Evolutionary conservation across 2,329 filamentous ascomycete species (phyloP).

Genomic region (Aspergillus fructus): DNA sequence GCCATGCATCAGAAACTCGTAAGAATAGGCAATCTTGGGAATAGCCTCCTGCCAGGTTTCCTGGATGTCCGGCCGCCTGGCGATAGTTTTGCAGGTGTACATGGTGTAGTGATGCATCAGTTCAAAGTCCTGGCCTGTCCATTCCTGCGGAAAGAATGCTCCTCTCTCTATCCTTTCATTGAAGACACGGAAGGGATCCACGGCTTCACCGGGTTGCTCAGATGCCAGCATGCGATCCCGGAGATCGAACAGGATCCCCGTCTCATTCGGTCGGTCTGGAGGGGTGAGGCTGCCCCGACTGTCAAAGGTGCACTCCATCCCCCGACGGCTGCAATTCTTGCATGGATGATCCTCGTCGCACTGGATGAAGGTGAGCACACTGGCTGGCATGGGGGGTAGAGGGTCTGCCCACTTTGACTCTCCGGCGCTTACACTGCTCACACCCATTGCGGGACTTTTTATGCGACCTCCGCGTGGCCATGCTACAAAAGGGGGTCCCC

Average conservation of each 20-base stretch:
- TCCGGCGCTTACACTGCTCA: slow-evolving; percentile 2
- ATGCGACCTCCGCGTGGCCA: slow-evolving; percentile 1
- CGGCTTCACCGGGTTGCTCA: background rate
- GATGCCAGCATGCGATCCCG: background rate
- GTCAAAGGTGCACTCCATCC: slow-evolving; percentile 17
- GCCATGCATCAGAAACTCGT: slow-evolving; percentile 6
- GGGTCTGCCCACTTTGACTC: background rate
- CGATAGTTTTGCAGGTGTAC: slow-evolving; percentile 26
- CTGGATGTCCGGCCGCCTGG: slow-evolving; percentile 11
- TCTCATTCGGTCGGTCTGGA: slow-evolving; percentile 7
- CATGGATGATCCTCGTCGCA: slow-evolving; percentile 29
- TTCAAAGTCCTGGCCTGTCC: slow-evolving; percentile 25
- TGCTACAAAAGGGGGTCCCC: background rate
- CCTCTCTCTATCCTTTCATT: background rate
- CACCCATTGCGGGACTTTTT: slow-evolving; percentile 10
- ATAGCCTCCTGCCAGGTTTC: background rate
- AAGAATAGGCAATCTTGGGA: background rate
- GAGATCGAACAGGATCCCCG: slow-evolving; percentile 1
- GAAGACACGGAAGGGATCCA: no score
- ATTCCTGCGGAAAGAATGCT: slow-evolving; percentile 7
- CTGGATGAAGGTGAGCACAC: slow-evolving; percentile 4
- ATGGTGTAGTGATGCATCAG: slow-evolving; percentile 45
- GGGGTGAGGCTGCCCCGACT: background rate
- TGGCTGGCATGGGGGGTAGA: background rate
- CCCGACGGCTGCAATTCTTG: slow-evolving; percentile 26